phyloP scores from a whole-genome alignment of 2,329 filamentous ascomycete species.

The Cladosporium sp. region DNA sequence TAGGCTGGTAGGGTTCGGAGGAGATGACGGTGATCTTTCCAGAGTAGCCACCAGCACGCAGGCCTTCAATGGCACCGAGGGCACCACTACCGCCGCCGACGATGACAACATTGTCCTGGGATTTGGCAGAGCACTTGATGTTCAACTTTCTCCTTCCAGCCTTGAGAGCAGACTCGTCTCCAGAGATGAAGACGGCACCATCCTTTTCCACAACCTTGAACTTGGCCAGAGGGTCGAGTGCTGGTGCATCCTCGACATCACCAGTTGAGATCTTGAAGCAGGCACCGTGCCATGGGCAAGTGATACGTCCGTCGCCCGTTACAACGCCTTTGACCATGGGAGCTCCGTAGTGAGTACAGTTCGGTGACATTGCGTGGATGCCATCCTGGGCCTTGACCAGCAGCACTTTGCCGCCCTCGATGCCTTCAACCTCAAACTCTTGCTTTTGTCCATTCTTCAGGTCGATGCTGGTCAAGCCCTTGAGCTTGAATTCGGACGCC shows the following conservation, averaged over 20 bases:
- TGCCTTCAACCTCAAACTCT: conserved; percentile 84
- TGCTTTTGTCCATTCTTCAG: conserved; percentile 77
- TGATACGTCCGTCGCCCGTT: conserved; percentile 74
- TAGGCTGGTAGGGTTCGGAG: conserved; percentile 73
- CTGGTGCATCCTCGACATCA: conserved; percentile 92
- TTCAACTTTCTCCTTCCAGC: conserved; percentile 67
- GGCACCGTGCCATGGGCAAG: conserved; percentile 95
- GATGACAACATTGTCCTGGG: conserved; percentile 62
- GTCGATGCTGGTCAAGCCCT: conserved; percentile 68
- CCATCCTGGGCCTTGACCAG: conserved; percentile 73
- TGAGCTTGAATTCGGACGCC: conserved; percentile 57
- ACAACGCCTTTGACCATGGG: conserved; percentile 83
- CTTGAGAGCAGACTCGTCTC: conserved; percentile 74
- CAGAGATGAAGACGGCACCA: conserved; percentile 77
- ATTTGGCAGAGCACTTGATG: conserved; percentile 61
- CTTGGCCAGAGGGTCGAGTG: conserved; percentile 75
- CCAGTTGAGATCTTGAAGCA: conserved; percentile 89
- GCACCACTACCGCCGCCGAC: conserved; percentile 82
- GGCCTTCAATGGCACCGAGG: conserved; percentile 73
- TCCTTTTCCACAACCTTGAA: conserved; percentile 79
- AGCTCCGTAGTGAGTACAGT: conserved; percentile 88
- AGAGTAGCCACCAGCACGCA: conserved; percentile 74
- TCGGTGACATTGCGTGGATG: conserved; percentile 73
- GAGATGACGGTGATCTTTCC: conserved; percentile 79
- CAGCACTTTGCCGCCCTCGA: conserved; percentile 80